Evolutionary conservation across 345 rosid species (phyloP).

Genomic region (Populus tremula): DNA sequence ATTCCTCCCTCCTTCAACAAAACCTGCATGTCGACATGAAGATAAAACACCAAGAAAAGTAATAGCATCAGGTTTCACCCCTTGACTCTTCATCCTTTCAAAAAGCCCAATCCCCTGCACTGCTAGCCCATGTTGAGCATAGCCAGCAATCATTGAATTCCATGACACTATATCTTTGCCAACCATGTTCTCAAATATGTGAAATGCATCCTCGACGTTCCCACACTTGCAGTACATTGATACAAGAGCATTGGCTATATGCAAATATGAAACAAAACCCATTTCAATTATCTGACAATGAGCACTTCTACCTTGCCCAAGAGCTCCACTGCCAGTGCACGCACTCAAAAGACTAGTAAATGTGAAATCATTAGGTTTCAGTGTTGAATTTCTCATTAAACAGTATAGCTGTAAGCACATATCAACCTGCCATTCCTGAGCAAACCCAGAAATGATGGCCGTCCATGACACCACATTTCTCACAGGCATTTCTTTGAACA

Average conservation of each 20-base stretch:
- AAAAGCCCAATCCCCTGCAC: slow-evolving; percentile 53
- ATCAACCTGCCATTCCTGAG: slow-evolving; percentile 63
- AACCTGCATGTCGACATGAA: slow-evolving; percentile 81
- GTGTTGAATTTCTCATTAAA: slow-evolving; percentile 52
- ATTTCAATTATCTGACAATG: slow-evolving; percentile 64
- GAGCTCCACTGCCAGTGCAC: slow-evolving; percentile 74
- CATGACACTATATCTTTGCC: slow-evolving; percentile 71
- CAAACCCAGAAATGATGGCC: slow-evolving; percentile 72
- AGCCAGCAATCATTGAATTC: slow-evolving; percentile 97
- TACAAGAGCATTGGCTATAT: slow-evolving; percentile 66
- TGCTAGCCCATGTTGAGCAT: slow-evolving; percentile 75
- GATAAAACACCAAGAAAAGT: slow-evolving; percentile 84
- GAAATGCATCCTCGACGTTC: slow-evolving; percentile 44
- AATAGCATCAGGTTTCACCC: slow-evolving; percentile 58
- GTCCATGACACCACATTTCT: slow-evolving; percentile 87
- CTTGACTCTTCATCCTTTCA: slow-evolving; percentile 50
- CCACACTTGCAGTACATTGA: slow-evolving; percentile 92
- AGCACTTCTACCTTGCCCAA: slow-evolving; percentile 73
- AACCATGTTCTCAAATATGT: slow-evolving; percentile 41
- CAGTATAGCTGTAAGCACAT: slow-evolving; percentile 56
- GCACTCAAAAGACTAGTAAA: slow-evolving; percentile 74
- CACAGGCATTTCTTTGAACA: slow-evolving; percentile 80
- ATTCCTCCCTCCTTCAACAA: slow-evolving; percentile 53
- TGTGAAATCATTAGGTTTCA: slow-evolving; percentile 72
- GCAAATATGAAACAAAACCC: slow-evolving; percentile 60